Evolutionary conservation across 805 yeast species (phyloP).

Genomic region (Metschnikowia proteae): DNA sequence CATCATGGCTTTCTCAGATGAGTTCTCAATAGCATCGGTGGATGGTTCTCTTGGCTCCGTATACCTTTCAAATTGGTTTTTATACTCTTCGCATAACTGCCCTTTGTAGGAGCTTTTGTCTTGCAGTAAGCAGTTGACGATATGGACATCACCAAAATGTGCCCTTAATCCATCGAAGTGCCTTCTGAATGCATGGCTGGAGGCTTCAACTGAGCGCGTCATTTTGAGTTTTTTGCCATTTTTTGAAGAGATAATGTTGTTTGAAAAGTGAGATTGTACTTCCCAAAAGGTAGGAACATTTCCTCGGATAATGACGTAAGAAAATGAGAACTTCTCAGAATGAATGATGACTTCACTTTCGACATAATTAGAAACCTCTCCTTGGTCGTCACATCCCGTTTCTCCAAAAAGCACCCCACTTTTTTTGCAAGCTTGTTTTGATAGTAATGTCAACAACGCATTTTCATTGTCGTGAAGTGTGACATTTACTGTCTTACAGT

Average conservation of each 20-base stretch:
- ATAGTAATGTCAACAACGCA: conserved; percentile 45
- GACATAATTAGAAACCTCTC: conserved; percentile 48
- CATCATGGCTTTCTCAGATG: conserved; percentile 24
- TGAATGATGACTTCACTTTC: conserved; percentile 51
- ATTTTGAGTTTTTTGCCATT: conserved; percentile 42
- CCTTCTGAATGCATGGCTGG: conserved; percentile 47
- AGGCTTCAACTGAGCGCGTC: conserved; percentile 51
- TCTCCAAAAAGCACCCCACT: conserved; percentile 52
- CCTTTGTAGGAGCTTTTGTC: conserved; percentile 42
- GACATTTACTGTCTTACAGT: conserved; percentile 44
- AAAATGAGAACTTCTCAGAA: conserved; percentile 37
- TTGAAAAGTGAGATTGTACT: conserved; percentile 40
- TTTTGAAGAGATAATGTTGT: conserved; percentile 30
- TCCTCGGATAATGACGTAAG: conserved; percentile 47
- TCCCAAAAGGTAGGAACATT: conserved; percentile 58
- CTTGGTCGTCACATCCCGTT: conserved; percentile 56
- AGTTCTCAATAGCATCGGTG: conserved; percentile 4
- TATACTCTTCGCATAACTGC: conserved; percentile 40
- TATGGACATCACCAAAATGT: conserved; percentile 49
- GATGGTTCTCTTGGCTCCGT: conserved; percentile 8
- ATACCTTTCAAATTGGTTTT: conserved; percentile 14
- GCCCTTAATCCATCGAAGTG: conserved; percentile 47
- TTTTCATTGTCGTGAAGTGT: conserved; percentile 27
- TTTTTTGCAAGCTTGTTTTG: conserved; percentile 49
- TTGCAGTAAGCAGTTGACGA: conserved; percentile 46